Evolutionary conservation across 2,329 filamentous ascomycete genomes (phyloP).

Genomic region (Hymenoscyphus infarciens): DNA sequence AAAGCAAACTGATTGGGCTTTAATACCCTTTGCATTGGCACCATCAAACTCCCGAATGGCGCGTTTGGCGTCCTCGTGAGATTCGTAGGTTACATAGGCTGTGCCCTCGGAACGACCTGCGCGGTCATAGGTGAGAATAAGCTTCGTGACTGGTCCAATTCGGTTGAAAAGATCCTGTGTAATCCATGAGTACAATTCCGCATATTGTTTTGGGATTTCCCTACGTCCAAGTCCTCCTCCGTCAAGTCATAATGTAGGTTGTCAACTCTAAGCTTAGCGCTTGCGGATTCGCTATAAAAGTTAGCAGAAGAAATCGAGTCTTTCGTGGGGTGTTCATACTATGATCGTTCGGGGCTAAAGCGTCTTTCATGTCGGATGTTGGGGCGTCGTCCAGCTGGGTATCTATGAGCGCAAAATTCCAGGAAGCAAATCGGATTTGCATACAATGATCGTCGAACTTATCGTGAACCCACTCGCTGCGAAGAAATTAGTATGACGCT

Average conservation of each 20-base stretch:
- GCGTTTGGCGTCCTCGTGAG: conserved; percentile 63
- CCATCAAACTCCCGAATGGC: conserved; percentile 82
- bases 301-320: conserved; percentile 13
- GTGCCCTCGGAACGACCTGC: conserved; percentile 83
- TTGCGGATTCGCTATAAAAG: conserved; percentile 44
- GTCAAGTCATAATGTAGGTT: conserved; percentile 92
- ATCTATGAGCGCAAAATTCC: conserved; percentile 23
- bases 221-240: conserved; percentile 75
- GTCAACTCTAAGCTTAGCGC: conserved; percentile 75
- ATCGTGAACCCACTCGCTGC: conserved; percentile 91
- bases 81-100: conserved; percentile 78
- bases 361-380: conserved; percentile 28
- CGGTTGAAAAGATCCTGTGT: conserved; percentile 71
- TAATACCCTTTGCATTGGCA: conserved; percentile 77
- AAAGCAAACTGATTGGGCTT: background rate
- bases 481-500: conserved; percentile 11
- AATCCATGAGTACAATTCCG: conserved; percentile 16
- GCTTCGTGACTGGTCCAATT: conserved; percentile 67
- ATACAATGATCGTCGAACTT: conserved; percentile 73
- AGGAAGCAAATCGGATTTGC: conserved; percentile 13
- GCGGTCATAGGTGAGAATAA: conserved; percentile 78
- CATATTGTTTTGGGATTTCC: conserved; percentile 16
- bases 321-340: conserved; percentile 22
- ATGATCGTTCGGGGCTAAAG: conserved; percentile 31
- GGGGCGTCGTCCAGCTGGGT: conserved; percentile 30